These are phyloP conservation scores for Leccinum fuscescens DNA, from an alignment of 1,284 basidiomycete genomes.

Conservation along the genomic window DNA sequence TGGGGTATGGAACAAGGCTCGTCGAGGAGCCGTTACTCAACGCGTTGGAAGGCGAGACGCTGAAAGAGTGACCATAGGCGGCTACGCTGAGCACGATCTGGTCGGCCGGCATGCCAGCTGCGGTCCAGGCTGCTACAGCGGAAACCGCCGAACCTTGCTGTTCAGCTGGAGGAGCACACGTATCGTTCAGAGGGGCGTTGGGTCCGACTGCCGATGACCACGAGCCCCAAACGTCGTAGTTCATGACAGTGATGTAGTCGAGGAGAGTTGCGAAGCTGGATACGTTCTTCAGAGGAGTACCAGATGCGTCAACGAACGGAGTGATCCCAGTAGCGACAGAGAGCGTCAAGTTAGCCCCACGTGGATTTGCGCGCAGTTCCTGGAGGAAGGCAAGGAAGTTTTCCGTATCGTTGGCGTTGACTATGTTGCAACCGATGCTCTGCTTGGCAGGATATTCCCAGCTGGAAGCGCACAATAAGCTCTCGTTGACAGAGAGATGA, in stretches of 20 bases:
- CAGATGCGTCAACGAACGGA: conserved; percentile 54
- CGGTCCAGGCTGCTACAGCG: conserved; percentile 60
- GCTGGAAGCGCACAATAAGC: conserved; percentile 16
- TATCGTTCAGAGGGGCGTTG: conserved; percentile 68
- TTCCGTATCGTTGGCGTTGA: conserved; percentile 43
- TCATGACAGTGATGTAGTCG: conserved; percentile 72
- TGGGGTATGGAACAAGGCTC: conserved; percentile 36
- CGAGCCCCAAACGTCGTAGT: conserved; percentile 70
- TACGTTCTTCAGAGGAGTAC: conserved; percentile 54
- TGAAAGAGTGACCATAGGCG: conserved; percentile 51
- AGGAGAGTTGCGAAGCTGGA: conserved; percentile 40
- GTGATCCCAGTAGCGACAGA: conserved; percentile 56
- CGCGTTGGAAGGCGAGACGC: conserved; percentile 36
- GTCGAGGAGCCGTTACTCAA: conserved; percentile 17
- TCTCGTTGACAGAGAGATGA: background rate
- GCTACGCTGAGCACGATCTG: conserved; percentile 69
- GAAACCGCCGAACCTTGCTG: conserved; percentile 62
- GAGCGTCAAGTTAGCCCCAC: conserved; percentile 46
- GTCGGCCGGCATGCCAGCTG: conserved; percentile 58
- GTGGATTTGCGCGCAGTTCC: conserved; percentile 43
- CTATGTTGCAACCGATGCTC: conserved; percentile 46
- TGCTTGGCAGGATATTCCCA: conserved; percentile 54
- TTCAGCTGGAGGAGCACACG: conserved; percentile 51
- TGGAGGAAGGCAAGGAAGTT: conserved; percentile 47
- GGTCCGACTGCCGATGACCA: conserved; percentile 52